These are phyloP conservation scores for Mayamaea pseudoterrestris DNA, from an alignment of 108 stramenopile species.

Conservation along the genomic window DNA sequence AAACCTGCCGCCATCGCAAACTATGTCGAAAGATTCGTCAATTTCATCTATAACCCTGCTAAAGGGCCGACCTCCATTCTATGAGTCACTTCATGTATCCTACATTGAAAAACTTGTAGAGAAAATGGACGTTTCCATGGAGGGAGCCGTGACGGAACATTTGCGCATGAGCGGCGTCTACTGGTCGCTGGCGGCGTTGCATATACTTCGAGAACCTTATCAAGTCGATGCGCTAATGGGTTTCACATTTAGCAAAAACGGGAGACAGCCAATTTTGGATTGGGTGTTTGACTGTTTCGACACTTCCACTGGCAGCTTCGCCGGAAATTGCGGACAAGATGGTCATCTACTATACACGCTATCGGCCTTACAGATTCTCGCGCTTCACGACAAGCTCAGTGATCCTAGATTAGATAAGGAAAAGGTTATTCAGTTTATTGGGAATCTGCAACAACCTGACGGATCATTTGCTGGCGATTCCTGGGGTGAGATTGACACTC, in stretches of 20 bases:
- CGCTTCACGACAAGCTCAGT: slow-evolving; percentile 52
- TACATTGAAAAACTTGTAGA: slow-evolving; percentile 67
- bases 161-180: slow-evolving; percentile 93
- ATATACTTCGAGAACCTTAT: slow-evolving; percentile 53
- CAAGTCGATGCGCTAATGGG: slow-evolving; percentile 52
- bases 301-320: slow-evolving; percentile 74
- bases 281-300: slow-evolving; percentile 90
- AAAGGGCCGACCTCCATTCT: no score
- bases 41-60: no score
- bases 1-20: no score
- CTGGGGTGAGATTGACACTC: slow-evolving; percentile 97
- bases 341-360: slow-evolving; percentile 96
- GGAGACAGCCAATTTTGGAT: slow-evolving; percentile 58
- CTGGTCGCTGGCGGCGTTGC: slow-evolving; percentile 89
- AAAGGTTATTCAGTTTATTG: slow-evolving; percentile 57
- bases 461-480: slow-evolving; percentile 94
- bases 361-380: slow-evolving; percentile 94
- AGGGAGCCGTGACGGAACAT: slow-evolving; percentile 89
- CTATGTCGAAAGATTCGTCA: no score
- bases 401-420: slow-evolving; percentile 37
- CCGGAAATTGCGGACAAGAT: slow-evolving; percentile 91
- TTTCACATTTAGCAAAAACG: slow-evolving; percentile 6
- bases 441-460: slow-evolving; percentile 84
- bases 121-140: slow-evolving; percentile 76
- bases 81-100: no score